Percentiles rank a stretch among this genome's conserved stretches.
phyloP scores from a whole-genome alignment of 495 filamentous ascomycete genomes.

The Daldinia childiae region DNA sequence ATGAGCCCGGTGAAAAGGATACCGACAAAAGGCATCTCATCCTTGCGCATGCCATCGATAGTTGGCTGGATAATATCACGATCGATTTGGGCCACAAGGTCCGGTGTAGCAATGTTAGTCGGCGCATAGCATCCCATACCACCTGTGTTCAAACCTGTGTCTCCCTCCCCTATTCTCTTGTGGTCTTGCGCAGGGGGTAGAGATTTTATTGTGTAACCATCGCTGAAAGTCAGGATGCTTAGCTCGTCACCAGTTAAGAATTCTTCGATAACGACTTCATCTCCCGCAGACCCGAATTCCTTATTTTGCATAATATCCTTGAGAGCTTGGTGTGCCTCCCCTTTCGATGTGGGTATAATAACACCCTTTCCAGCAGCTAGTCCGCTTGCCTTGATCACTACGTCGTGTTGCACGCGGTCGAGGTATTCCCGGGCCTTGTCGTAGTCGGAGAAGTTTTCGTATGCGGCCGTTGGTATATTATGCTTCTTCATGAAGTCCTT shows the following conservation, averaged over 20 bases:
- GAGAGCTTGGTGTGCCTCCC: constrained; percentile 83
- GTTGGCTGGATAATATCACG: constrained; percentile 87
- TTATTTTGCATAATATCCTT: constrained; percentile 89
- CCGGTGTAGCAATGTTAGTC: constrained; percentile 80
- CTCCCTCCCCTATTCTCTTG: constrained; percentile 91
- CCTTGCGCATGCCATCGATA: constrained; percentile 84
- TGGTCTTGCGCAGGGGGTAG: constrained; percentile 97
- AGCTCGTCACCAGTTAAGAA: constrained; percentile 91
- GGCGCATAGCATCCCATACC: constrained; percentile 99
- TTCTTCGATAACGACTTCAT: constrained; percentile 97
- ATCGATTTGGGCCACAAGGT: constrained; percentile 79
- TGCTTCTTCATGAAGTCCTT: constrained; percentile 98
- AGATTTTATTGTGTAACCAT: constrained; percentile 84
- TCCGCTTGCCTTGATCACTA: constrained; percentile 90
- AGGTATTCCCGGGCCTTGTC: constrained; percentile 79
- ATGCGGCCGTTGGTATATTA: constrained; percentile 88
- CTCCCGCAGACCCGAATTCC: constrained; percentile 86
- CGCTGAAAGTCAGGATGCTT: constrained; percentile 88
- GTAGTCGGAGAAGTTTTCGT: constrained; percentile 87
- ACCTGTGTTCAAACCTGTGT: constrained; percentile 92
- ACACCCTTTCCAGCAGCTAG: constrained; percentile 93
- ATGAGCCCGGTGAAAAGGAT: constrained; percentile 95
- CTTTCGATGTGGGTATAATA: constrained; percentile 79
- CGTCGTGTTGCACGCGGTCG: constrained; percentile 74
- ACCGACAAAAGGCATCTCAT: constrained; percentile 82